Evolutionary conservation across 208 protist genomes (phyloP).

Genomic region (Acanthamoeba healyi): DNA sequence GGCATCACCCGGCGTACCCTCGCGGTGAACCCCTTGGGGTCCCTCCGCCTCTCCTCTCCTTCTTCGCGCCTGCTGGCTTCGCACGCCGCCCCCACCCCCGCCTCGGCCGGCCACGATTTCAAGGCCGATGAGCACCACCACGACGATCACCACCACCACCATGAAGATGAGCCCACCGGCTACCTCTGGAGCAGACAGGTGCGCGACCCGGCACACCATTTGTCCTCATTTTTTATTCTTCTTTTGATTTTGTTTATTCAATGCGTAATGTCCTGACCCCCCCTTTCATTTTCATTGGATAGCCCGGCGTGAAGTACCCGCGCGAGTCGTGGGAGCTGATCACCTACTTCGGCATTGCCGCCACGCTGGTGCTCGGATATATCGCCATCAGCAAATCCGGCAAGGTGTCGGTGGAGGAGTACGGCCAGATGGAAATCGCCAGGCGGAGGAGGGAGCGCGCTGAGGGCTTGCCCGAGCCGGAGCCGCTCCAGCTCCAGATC

Average conservation of each 20-base stretch:
- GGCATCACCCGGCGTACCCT: not conserved
- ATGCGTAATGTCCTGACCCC: not conserved
- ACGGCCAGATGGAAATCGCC: constrained; percentile 30
- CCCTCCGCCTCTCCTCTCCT: not conserved
- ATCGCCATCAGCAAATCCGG: not conserved
- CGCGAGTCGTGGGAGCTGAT: constrained; percentile 34
- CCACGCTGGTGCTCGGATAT: not conserved
- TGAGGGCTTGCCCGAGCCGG: constrained; percentile 6
- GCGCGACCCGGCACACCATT: not conserved
- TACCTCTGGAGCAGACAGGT: constrained; percentile 22
- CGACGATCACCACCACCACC: constrained; percentile 13
- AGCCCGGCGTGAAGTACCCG: constrained; percentile 2
- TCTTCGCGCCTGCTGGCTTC: not conserved
- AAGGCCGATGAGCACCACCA: not conserved
- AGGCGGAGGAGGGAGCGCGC: constrained; percentile 12
- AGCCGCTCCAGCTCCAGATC: constrained; percentile 6
- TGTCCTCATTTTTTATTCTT: not conserved
- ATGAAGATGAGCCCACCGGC: not conserved
- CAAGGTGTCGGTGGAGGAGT: not conserved
- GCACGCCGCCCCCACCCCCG: not conserved
- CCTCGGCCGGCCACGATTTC: not conserved
- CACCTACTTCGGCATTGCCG: constrained; percentile 2
- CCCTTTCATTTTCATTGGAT: not conserved
- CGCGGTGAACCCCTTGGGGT: not conserved
- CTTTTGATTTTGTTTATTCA: not conserved